A percentile compares a stretch with the other conserved stretches of the same genome.
phyloP scores from a whole-genome alignment of 2,329 filamentous ascomycete genomes.

The Celoporthe dispersa region DNA sequence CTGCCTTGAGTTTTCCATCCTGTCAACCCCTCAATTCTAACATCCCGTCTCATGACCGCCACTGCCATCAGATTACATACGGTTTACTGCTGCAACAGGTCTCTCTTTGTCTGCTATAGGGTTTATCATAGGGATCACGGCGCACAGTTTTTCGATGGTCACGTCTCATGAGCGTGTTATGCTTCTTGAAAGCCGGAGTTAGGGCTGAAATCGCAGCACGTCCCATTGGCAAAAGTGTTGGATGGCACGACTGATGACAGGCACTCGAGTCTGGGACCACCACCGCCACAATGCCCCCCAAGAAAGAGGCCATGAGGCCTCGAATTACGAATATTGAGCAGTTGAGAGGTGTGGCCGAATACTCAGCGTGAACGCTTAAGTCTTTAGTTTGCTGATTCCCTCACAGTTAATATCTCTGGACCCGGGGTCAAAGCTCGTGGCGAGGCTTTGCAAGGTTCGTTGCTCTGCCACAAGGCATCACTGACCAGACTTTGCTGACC shows the following conservation, averaged over 20 bases:
- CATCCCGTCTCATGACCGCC: background rate
- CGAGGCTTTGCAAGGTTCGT: slow-evolving; percentile 26
- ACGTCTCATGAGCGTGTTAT: background rate
- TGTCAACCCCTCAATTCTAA: background rate
- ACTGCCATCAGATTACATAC: background rate
- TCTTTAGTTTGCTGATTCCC: background rate
- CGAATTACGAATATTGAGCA: slow-evolving; percentile 26
- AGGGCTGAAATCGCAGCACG: background rate
- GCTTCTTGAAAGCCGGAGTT: background rate
- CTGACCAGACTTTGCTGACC: background rate
- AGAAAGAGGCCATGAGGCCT: slow-evolving; percentile 20
- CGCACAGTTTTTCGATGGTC: background rate
- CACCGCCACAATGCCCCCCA: slow-evolving; percentile 21
- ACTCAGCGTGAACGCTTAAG: background rate
- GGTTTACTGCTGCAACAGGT: background rate
- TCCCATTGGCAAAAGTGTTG: background rate
- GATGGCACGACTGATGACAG: background rate
- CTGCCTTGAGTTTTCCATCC: background rate
- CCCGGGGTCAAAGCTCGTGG: slow-evolving; percentile 12
- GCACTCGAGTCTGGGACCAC: background rate
- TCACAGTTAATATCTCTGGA: slow-evolving; percentile 9
- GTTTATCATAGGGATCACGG: background rate
- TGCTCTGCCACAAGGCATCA: background rate
- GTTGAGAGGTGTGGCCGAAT: slow-evolving; percentile 10
- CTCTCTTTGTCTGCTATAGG: background rate